A percentile compares a stretch with the other conserved stretches of the same genome.
These are phyloP conservation scores for Eimeria sp. DNA, from an alignment of 169 alveolate genomes.

Conservation along the genomic window DNA sequence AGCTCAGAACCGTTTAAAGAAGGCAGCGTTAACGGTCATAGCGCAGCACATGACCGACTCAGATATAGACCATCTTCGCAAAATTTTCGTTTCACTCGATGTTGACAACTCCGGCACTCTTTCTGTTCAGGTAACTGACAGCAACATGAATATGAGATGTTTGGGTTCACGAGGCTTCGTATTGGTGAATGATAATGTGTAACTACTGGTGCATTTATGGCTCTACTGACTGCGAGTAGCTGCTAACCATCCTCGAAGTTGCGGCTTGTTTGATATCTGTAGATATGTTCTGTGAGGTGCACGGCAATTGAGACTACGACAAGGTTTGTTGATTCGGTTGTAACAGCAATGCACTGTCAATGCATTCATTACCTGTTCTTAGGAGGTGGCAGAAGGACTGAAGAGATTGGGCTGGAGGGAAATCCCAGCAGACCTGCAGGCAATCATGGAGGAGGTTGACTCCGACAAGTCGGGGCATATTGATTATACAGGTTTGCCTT, in stretches of 20 bases:
- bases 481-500: slow-evolving; percentile 86
- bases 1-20: slow-evolving; percentile 89
- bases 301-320: too few relatives aligned
- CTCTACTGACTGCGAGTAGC: background rate
- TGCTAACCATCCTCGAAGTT: too few relatives aligned
- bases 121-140: slow-evolving; percentile 1
- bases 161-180: background rate
- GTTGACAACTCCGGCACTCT: slow-evolving; percentile 88
- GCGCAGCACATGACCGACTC: slow-evolving; percentile 90
- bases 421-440: slow-evolving; percentile 88
- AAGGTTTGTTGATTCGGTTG: background rate
- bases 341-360: too few relatives aligned
- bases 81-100: slow-evolving; percentile 86
- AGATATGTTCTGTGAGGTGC: too few relatives aligned
- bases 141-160: background rate
- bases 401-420: slow-evolving; percentile 86
- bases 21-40: slow-evolving; percentile 90
- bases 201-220: background rate
- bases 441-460: slow-evolving; percentile 90
- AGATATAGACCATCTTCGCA: slow-evolving; percentile 86
- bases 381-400: slow-evolving; percentile 87
- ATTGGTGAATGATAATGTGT: background rate
- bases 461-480: slow-evolving; percentile 91
- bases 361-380: background rate
- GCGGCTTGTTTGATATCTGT: too few relatives aligned